Evolutionary conservation across 495 filamentous ascomycete genomes (phyloP).

Genomic region (Xylaria castorea): DNA sequence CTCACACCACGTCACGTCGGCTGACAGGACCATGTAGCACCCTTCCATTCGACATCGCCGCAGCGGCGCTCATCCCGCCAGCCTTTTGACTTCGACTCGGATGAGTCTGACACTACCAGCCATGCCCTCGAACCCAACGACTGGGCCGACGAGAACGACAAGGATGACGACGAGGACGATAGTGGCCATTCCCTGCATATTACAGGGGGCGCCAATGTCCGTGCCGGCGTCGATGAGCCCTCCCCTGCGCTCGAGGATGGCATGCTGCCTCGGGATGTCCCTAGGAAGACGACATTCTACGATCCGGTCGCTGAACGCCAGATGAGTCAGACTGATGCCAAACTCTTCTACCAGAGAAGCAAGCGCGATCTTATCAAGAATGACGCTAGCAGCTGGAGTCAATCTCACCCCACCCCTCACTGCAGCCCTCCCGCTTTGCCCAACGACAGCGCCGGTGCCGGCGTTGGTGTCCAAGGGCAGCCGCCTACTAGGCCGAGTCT

Average conservation of each 20-base stretch:
- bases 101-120: constrained; percentile 34
- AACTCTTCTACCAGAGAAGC: constrained; percentile 92
- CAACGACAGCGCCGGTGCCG: constrained; percentile 14
- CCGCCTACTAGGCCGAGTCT: constrained; percentile 27
- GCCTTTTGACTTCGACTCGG: constrained; percentile 39
- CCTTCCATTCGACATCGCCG: constrained; percentile 35
- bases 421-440: constrained; percentile 50
- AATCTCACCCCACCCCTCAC: constrained; percentile 53
- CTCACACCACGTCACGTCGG: constrained; percentile 15
- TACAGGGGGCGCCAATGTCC: constrained; percentile 13
- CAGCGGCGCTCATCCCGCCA: constrained; percentile 31
- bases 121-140: constrained; percentile 30
- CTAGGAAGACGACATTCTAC: constrained; percentile 81
- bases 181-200: constrained; percentile 11
- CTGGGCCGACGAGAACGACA: constrained; percentile 22
- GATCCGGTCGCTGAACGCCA: constrained; percentile 89
- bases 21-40: constrained; percentile 35
- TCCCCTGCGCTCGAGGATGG: constrained; percentile 52
- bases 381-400: constrained; percentile 54
- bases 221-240: constrained; percentile 22
- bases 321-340: constrained; percentile 88
- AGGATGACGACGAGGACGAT: constrained; percentile 30
- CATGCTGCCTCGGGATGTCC: constrained; percentile 75
- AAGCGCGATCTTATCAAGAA: constrained; percentile 64
- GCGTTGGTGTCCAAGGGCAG: constrained; percentile 14